phyloP scores from a whole-genome alignment of 352 stramenopile species.

The Phytophthora fragariaefolia region DNA sequence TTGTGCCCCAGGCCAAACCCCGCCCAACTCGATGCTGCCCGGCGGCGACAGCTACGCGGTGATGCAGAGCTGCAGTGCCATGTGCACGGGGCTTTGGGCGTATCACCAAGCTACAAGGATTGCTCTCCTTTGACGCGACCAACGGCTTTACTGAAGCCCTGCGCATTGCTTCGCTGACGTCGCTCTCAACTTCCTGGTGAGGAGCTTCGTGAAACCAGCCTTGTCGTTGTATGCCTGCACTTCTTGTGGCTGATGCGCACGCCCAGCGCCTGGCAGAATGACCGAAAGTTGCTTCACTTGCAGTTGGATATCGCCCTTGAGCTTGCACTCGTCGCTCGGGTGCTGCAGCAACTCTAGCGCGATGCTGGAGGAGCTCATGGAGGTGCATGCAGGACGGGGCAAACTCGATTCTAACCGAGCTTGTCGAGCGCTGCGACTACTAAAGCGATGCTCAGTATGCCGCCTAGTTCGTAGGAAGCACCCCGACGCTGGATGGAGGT shows the following conservation, averaged over 20 bases:
- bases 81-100: too few relatives aligned
- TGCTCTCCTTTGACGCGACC: too few relatives aligned
- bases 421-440: background rate
- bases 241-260: background rate
- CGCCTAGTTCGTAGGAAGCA: background rate
- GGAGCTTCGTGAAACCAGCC: background rate
- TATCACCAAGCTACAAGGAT: too few relatives aligned
- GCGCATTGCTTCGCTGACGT: background rate
- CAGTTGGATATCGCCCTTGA: background rate
- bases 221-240: constrained; percentile 11
- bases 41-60: too few relatives aligned
- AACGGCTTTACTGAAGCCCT: background rate
- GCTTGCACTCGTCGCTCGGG: constrained; percentile 29
- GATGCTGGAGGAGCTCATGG: background rate
- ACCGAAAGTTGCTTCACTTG: background rate
- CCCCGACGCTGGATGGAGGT: too few relatives aligned
- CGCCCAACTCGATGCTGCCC: too few relatives aligned
- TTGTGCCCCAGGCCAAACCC: too few relatives aligned
- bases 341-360: constrained; percentile 20
- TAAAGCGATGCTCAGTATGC: background rate
- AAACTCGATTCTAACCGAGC: background rate
- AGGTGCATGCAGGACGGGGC: background rate
- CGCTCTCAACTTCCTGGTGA: background rate
- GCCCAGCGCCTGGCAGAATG: constrained; percentile 1
- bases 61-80: too few relatives aligned